Percentiles rank a stretch among this genome's conserved stretches.
phyloP scores from a whole-genome alignment of 331 rosid genomes.

The Rhamnella rubrinervis region DNA sequence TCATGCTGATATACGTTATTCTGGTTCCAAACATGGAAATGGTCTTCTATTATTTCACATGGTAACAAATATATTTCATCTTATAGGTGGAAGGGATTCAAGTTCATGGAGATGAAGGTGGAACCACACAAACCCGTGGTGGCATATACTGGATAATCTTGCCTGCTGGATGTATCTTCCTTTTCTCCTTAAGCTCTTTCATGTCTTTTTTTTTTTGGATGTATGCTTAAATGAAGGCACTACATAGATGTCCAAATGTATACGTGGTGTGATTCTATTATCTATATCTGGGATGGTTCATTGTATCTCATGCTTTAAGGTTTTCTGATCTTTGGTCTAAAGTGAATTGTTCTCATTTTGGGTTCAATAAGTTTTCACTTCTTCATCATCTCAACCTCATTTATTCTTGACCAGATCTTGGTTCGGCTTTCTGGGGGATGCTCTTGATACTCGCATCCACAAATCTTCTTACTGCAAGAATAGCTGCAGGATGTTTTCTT shows the following conservation, averaged over 20 bases:
- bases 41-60: not conserved
- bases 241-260: not conserved
- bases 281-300: not conserved
- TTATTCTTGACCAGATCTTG: conserved; percentile 60
- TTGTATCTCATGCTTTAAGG: not conserved
- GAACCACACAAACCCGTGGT: conserved; percentile 83
- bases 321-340: not conserved
- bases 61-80: conserved; percentile 15
- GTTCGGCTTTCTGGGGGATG: conserved; percentile 98
- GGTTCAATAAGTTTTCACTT: not conserved
- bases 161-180: conserved; percentile 95
- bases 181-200: conserved; percentile 17
- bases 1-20: not conserved
- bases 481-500: conserved; percentile 85
- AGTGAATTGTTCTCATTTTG: not conserved
- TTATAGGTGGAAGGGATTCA: conserved; percentile 90
- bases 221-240: not conserved
- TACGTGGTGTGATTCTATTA: not conserved
- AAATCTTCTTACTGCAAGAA: conserved; percentile 66
- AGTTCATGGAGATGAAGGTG: conserved; percentile 94
- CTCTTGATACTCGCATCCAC: conserved; percentile 82
- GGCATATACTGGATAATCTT: conserved; percentile 85
- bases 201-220: not conserved
- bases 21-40: not conserved
- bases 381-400: conserved; percentile 6